These are phyloP conservation scores for Inga laurina DNA, from an alignment of 306 rosid genomes.

Conservation along the genomic window DNA sequence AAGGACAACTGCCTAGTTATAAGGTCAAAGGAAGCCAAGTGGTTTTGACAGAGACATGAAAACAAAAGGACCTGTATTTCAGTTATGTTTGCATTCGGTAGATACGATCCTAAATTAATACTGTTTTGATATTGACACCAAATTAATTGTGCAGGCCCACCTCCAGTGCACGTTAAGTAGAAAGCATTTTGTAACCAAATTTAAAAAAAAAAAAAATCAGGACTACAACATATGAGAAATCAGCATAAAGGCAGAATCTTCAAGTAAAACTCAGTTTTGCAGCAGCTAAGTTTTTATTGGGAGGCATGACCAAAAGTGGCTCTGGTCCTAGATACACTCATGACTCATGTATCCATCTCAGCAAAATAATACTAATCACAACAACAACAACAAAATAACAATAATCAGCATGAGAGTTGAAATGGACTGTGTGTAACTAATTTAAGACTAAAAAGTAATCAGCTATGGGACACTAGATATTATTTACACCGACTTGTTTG, in stretches of 20 bases:
- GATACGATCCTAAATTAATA: not conserved
- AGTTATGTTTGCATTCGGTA: not conserved
- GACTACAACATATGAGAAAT: not conserved
- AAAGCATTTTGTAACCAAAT: not conserved
- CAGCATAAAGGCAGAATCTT: not conserved
- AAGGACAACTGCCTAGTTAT: not conserved
- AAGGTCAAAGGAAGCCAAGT: not conserved
- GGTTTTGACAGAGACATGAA: not conserved
- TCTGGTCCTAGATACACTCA: not conserved
- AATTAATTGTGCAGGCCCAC: not conserved
- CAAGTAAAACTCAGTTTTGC: not conserved
- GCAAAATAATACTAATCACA: too few species aligned
- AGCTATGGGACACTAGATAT: not conserved
- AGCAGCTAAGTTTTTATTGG: not conserved
- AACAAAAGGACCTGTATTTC: not conserved
- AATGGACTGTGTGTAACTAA: slow-evolving; percentile 20
- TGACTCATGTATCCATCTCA: not conserved
- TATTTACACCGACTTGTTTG: not conserved
- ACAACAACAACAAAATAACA: too few species aligned
- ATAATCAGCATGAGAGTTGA: slow-evolving; percentile 24
- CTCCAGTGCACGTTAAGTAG: not conserved
- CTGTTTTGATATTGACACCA: not conserved
- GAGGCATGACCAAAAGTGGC: not conserved
- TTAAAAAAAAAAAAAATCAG: not conserved
- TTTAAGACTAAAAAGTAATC: slow-evolving; percentile 24